Evolutionary conservation across 108 stramenopile genomes (phyloP).

Genomic region (Nitzschia sp.): DNA sequence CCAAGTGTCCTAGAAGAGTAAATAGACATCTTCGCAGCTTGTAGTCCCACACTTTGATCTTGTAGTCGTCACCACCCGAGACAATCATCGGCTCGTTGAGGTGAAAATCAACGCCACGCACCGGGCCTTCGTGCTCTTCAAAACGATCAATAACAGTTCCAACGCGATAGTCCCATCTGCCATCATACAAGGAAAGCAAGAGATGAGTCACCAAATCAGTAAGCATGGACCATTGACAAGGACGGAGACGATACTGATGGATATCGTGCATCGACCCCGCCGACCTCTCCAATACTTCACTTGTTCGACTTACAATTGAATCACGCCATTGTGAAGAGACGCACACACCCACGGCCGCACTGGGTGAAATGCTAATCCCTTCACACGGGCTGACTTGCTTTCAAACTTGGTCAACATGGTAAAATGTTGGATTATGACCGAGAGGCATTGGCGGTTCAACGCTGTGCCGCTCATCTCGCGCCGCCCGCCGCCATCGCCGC

Average conservation of each 20-base stretch:
- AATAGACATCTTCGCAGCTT: conserved; percentile 97
- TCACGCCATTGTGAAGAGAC: conserved; percentile 98
- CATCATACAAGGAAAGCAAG: too few relatives aligned
- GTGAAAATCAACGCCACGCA: conserved; percentile 99
- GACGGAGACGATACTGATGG: conserved; percentile 5
- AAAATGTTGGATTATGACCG: not conserved
- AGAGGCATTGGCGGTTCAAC: not conserved
- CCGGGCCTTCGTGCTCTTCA: conserved; percentile 99
- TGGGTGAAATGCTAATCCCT: conserved; percentile 99
- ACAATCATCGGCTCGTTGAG: conserved; percentile 93
- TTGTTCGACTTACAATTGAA: conserved; percentile 81
- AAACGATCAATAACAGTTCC: conserved; percentile 98
- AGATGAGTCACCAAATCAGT: not conserved
- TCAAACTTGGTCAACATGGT: conserved; percentile 96
- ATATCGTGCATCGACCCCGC: too few relatives aligned
- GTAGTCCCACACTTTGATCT: conserved; percentile 99
- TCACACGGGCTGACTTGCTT: conserved; percentile 97
- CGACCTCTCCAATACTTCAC: too few relatives aligned
- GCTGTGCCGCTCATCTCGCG: not conserved
- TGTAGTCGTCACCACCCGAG: conserved; percentile 99
- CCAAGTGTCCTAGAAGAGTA: conserved; percentile 97
- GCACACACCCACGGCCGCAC: conserved; percentile 98
- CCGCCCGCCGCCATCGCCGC: not conserved
- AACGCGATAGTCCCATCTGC: conserved; percentile 99
- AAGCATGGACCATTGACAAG: not conserved